phyloP scores from a whole-genome alignment of 2,329 filamentous ascomycete species.

The Botrytis galanthina region DNA sequence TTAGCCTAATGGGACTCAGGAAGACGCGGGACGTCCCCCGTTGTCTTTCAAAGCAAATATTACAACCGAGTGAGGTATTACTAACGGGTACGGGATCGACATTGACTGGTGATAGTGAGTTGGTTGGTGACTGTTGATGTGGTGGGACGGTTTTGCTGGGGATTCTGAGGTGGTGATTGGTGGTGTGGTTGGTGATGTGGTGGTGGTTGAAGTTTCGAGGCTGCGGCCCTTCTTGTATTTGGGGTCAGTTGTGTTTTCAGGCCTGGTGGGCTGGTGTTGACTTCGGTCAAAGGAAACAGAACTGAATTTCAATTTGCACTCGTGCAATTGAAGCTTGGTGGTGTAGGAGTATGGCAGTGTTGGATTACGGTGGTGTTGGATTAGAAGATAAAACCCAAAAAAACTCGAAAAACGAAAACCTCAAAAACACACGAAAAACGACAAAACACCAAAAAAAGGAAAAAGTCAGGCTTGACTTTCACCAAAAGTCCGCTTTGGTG shows the following conservation, averaged over 20 bases:
- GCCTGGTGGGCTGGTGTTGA: not conserved
- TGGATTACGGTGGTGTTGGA: not conserved
- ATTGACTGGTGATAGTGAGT: not conserved
- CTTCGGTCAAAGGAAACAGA: not conserved
- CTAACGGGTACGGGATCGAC: not conserved
- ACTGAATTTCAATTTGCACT: not conserved
- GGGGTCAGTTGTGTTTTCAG: not conserved
- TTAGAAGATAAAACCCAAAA: not conserved
- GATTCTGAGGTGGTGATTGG: not conserved
- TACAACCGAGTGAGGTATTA: not conserved
- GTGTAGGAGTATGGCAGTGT: not conserved
- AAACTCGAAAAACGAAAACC: not conserved
- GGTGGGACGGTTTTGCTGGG: not conserved
- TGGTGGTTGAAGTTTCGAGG: not conserved
- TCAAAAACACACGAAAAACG: not conserved
- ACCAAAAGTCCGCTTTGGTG: not conserved
- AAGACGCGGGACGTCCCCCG: not conserved
- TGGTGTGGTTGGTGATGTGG: not conserved
- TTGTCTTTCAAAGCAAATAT: constrained; percentile 1
- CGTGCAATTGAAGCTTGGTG: not conserved
- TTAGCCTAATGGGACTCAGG: constrained; percentile 1
- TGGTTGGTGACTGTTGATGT: not conserved
- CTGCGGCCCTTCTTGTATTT: not conserved
- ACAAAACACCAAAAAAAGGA: not conserved
- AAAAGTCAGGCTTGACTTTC: not conserved